Conservation (phyloP, 371 early-diverging fungal species). For the Mortierella sp. region DNA sequence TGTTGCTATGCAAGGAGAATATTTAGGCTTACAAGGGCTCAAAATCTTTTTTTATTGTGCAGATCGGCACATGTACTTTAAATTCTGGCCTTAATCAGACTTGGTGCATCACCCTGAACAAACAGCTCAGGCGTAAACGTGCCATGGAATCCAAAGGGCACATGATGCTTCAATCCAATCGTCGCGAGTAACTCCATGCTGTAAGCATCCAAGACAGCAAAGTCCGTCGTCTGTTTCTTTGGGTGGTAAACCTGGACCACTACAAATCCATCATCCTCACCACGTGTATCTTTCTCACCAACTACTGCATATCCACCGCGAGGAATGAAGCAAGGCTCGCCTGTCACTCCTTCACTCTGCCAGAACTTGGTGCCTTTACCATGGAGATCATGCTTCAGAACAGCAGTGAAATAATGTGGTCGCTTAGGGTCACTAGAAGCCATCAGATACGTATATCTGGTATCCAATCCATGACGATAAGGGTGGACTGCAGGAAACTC, state of each 20-base stretch:
- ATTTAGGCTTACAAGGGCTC: too few species aligned
- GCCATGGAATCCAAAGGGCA: slow-evolving; percentile 52
- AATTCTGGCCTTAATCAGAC: slow-evolving; percentile 33
- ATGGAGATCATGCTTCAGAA: slow-evolving; percentile 48
- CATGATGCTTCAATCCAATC: slow-evolving; percentile 48
- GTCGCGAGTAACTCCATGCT: slow-evolving; percentile 47
- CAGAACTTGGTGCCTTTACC: slow-evolving; percentile 43
- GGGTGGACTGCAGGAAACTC: slow-evolving; percentile 55
- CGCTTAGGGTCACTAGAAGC: slow-evolving; percentile 55
- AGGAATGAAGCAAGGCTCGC: slow-evolving; percentile 54
- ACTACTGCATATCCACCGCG: slow-evolving; percentile 40
- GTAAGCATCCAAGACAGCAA: slow-evolving; percentile 46
- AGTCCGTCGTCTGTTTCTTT: slow-evolving; percentile 44
- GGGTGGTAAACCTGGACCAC: slow-evolving; percentile 53
- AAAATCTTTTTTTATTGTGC: too few species aligned
- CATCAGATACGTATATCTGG: slow-evolving; percentile 53
- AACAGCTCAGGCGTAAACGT: slow-evolving; percentile 54
- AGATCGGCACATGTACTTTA: too few species aligned
- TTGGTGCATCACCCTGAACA: slow-evolving; percentile 17
- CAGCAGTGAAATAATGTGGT: slow-evolving; percentile 50
- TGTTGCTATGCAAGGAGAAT: background rate
- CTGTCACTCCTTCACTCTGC: slow-evolving; percentile 54
- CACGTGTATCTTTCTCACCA: slow-evolving; percentile 21
- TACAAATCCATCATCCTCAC: slow-evolving; percentile 50
- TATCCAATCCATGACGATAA: slow-evolving; percentile 45